These are phyloP conservation scores for Globisporangium perplexum DNA, from an alignment of 352 stramenopile species.

Conservation along the genomic window DNA sequence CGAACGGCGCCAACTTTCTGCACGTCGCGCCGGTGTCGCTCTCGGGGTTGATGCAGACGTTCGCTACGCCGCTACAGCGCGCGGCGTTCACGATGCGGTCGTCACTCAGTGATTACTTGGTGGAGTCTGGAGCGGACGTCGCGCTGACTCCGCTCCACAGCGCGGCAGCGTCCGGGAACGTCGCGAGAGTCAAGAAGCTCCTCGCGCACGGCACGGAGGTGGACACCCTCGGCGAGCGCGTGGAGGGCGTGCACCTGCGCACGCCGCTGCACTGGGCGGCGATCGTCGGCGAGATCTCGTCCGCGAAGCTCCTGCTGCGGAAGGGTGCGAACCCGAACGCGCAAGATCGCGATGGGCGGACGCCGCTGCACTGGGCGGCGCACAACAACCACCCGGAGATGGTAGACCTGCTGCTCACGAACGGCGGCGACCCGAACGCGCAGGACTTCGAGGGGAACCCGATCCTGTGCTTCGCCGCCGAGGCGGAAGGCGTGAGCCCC, in stretches of 20 bases:
- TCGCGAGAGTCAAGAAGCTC: conserved; percentile 30
- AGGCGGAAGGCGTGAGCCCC: conserved; percentile 47
- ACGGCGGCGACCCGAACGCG: conserved; percentile 34
- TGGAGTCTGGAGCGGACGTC: conserved; percentile 66
- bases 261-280: conserved; percentile 75
- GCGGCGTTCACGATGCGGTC: conserved; percentile 59
- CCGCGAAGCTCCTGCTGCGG: conserved; percentile 31
- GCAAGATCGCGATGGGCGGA: conserved; percentile 49
- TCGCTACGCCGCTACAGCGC: conserved; percentile 51
- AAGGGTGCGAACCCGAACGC: conserved; percentile 50
- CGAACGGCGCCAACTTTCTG: conserved; percentile 60
- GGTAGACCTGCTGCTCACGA: conserved; percentile 41
- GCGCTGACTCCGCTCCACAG: conserved; percentile 70
- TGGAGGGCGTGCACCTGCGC: conserved; percentile 51
- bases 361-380: conserved; percentile 73
- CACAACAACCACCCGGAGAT: conserved; percentile 54
- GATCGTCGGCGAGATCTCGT: conserved; percentile 38
- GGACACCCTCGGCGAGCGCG: conserved; percentile 52
- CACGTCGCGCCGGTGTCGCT: conserved; percentile 46
- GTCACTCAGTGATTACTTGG: conserved; percentile 52
- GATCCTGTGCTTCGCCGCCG: conserved; percentile 59
- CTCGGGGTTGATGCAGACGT: conserved; percentile 32
- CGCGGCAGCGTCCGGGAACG: conserved; percentile 53
- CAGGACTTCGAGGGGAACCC: conserved; percentile 40
- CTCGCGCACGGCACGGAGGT: conserved; percentile 31